Evolutionary conservation across 2,329 filamentous ascomycete genomes (phyloP), one percentile per base, ranked within the genome.

Genomic region (Penicillium sumatraense): DNA sequence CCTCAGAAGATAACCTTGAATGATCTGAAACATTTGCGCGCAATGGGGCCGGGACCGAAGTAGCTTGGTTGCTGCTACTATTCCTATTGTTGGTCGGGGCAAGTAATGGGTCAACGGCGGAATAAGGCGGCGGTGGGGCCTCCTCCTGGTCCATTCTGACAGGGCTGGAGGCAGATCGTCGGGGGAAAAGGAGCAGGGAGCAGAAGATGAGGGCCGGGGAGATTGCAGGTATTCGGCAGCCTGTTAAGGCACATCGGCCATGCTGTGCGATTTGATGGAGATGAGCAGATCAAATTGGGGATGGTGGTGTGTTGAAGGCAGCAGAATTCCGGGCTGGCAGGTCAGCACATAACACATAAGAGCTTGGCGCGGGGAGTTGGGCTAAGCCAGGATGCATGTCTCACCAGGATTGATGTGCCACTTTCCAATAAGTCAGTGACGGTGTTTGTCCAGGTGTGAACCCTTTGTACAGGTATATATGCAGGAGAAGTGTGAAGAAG

Each of bases 101-200:
- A 41, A 64, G 52, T 49, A 76, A 65, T 35, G 75, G 74, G 54
- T 77, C 75, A 49, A 74, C 67, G 35, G 73, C 67, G 56, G 75
- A 73, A 60, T 77, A 77, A 24, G 75, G 75, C 50, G 75, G 73
- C 57, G 73, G 74, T 62, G 75, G 75, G 56, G 68, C 71, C 51
- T 75, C 74, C 27, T 76, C 72, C 49, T 68, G 62, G 53, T 72
- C 70, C 71, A 73, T 73, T 56, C 54, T 57, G 60, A 42, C 38
- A 54, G 42, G 35, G 45, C 36, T 50, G 27, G 10, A 14, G 31
- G 52, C n/a, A 24, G 33, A 42, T 47, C n/a, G n/a, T 31, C 31
- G 33, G 33, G 31, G 11, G 36, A 35, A 20, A 42, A 48, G 21
- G 21, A 44, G 54, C n/a, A n/a, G 20, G 26, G n/a, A 51, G 26